These are phyloP conservation scores for Huntiella savannae DNA, from an alignment of 2,329 filamentous ascomycete species.

Conservation along the genomic window DNA sequence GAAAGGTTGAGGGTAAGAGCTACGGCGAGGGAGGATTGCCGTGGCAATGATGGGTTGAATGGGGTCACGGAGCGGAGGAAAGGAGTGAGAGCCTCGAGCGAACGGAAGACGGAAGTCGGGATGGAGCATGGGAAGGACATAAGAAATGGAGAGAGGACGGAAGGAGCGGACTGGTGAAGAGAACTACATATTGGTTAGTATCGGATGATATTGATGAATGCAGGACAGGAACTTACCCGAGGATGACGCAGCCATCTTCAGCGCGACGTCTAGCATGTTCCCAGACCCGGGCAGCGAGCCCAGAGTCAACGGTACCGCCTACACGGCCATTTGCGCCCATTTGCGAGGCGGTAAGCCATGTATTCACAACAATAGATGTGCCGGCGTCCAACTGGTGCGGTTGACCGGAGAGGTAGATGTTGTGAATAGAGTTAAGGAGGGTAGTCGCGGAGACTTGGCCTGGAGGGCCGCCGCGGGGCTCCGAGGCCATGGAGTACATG, in stretches of 20 bases:
- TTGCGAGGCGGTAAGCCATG: conserved; percentile 70
- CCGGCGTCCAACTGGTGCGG: conserved; percentile 79
- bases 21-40: conserved; percentile 63
- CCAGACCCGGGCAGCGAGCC: conserved; percentile 69
- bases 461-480: conserved; percentile 34
- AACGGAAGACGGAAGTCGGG: conserved; percentile 55
- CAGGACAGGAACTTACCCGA: conserved; percentile 43
- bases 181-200: conserved; percentile 35
- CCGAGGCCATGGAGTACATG: conserved; percentile 48
- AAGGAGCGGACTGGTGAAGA: conserved; percentile 74
- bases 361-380: conserved; percentile 85
- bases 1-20: conserved; percentile 64
- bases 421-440: conserved; percentile 78
- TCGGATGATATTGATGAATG: background rate
- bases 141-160: conserved; percentile 64
- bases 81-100: conserved; percentile 63
- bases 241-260: conserved; percentile 81
- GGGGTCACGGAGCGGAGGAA: conserved; percentile 80
- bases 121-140: conserved; percentile 61
- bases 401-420: conserved; percentile 62
- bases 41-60: conserved; percentile 65
- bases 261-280: conserved; percentile 88
- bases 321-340: conserved; percentile 46
- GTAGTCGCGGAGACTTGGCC: conserved; percentile 80
- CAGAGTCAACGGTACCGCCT: conserved; percentile 63